Evolutionary conservation across 306 rosid genomes (phyloP).

Genomic region (Coriaria nepalensis): DNA sequence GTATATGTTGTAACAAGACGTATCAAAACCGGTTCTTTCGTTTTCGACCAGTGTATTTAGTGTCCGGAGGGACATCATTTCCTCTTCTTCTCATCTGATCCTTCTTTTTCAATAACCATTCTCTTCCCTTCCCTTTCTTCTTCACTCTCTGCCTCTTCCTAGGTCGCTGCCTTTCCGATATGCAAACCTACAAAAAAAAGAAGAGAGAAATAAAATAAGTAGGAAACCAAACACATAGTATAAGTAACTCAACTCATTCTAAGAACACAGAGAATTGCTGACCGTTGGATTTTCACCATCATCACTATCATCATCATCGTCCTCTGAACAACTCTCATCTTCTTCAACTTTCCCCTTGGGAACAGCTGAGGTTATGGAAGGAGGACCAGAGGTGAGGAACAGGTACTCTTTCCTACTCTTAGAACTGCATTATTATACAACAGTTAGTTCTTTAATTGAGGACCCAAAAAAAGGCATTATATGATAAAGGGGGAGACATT

Average conservation of each 20-base stretch:
- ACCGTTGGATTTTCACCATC: slow-evolving; percentile 68
- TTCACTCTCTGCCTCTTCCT: slow-evolving; percentile 47
- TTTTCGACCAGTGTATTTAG: slow-evolving; percentile 79
- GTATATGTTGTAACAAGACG: no score
- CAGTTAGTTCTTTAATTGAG: slow-evolving; percentile 11
- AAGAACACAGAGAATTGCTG: slow-evolving; percentile 12
- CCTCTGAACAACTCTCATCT: slow-evolving; percentile 44
- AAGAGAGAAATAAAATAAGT: not conserved
- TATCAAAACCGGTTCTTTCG: slow-evolving; percentile 73
- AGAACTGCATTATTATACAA: slow-evolving; percentile 32
- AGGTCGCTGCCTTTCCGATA: slow-evolving; percentile 72
- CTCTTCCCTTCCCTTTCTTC: slow-evolving; percentile 57
- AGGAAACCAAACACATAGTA: not conserved
- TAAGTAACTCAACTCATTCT: not conserved
- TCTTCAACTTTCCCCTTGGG: slow-evolving; percentile 44
- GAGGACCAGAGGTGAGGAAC: slow-evolving; percentile 74
- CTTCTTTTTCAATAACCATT: slow-evolving; percentile 78
- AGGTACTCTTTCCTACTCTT: slow-evolving; percentile 84
- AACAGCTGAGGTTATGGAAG: slow-evolving; percentile 26
- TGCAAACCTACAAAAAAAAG: slow-evolving; percentile 31
- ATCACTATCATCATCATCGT: slow-evolving; percentile 36
- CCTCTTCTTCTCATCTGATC: slow-evolving; percentile 90
- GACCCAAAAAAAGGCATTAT: not conserved
- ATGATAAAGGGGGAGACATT: not conserved
- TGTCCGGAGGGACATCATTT: slow-evolving; percentile 52